A percentile compares a stretch with the other conserved stretches of the same genome.
These are phyloP conservation scores for Falciphora oryzae DNA, from an alignment of 2,329 filamentous ascomycete genomes.

Conservation along the genomic window DNA sequence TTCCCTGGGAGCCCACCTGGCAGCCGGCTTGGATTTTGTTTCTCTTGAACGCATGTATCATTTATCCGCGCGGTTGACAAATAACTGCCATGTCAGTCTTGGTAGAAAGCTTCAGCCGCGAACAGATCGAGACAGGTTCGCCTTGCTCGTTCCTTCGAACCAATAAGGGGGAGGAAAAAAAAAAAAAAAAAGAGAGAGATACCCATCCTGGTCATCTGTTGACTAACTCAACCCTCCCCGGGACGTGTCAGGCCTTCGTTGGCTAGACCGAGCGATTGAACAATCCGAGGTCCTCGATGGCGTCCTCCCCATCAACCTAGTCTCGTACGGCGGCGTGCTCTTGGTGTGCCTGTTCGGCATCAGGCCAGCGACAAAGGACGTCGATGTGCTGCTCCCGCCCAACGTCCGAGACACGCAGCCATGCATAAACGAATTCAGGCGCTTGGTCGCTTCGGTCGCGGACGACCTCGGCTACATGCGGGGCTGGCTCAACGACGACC, in stretches of 20 bases:
- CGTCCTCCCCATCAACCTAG: not conserved
- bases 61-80: too few relatives aligned
- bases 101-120: not conserved
- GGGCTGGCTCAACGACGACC: constrained; percentile 2
- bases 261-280: not conserved
- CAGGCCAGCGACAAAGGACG: not conserved
- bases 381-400: constrained; percentile 1
- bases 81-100: constrained; percentile 3
- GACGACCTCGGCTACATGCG: constrained; percentile 1
- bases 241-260: not conserved
- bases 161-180: too few relatives aligned
- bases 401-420: not conserved
- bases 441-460: not conserved
- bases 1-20: too few relatives aligned
- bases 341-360: not conserved
- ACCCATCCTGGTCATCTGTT: not conserved
- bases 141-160: not conserved
- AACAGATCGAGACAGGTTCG: not conserved
- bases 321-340: not conserved
- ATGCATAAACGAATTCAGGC: not conserved
- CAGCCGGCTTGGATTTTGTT: too few relatives aligned
- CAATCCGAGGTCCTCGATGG: not conserved
- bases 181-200: not conserved
- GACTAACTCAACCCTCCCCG: not conserved
- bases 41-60: too few relatives aligned